A percentile compares a stretch with the other conserved stretches of the same genome.
Evolutionary conservation across 2,329 filamentous ascomycete species (phyloP).

Genomic region (Diaporthe humulicola): DNA sequence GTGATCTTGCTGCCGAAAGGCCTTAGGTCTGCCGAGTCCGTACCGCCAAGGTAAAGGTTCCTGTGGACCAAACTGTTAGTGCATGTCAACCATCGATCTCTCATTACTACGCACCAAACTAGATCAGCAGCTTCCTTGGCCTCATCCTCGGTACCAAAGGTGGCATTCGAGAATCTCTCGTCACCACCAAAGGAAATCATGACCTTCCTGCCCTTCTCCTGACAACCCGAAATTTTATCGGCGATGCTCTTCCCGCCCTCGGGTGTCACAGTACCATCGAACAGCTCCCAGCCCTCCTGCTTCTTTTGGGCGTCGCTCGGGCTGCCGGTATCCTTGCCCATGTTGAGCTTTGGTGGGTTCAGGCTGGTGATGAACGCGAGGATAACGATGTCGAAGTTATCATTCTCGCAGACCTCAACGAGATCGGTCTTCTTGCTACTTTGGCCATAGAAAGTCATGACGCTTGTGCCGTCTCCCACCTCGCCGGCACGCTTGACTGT

Average conservation of each 20-base stretch:
- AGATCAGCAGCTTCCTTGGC: slow-evolving; percentile 31
- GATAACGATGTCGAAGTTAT: slow-evolving; percentile 34
- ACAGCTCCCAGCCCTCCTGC: slow-evolving; percentile 20
- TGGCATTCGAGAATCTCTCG: slow-evolving; percentile 9
- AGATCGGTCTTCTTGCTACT: neutral
- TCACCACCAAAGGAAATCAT: slow-evolving; percentile 38
- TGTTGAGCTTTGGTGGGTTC: slow-evolving; percentile 34
- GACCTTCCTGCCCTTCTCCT: slow-evolving; percentile 29
- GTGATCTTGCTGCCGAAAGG: slow-evolving; percentile 30
- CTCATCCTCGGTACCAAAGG: slow-evolving; percentile 4
- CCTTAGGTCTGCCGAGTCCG: slow-evolving; percentile 12
- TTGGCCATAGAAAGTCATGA: slow-evolving; percentile 32
- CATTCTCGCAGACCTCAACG: slow-evolving; percentile 29
- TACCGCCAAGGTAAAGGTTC: slow-evolving; percentile 36
- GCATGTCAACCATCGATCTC: neutral
- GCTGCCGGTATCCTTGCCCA: slow-evolving; percentile 35
- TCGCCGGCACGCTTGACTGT: slow-evolving; percentile 15
- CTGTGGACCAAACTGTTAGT: neutral
- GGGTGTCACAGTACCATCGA: slow-evolving; percentile 23
- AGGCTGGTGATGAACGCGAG: slow-evolving; percentile 34
- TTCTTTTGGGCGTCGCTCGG: slow-evolving; percentile 18
- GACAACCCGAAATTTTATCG: slow-evolving; percentile 27
- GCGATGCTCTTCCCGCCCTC: slow-evolving; percentile 28
- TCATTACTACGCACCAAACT: slow-evolving; percentile 25
- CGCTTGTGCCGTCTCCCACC: neutral